Base-by-base conservation (phyloP, 768 basidiomycete species). In the Suillus luteus region DNA sequence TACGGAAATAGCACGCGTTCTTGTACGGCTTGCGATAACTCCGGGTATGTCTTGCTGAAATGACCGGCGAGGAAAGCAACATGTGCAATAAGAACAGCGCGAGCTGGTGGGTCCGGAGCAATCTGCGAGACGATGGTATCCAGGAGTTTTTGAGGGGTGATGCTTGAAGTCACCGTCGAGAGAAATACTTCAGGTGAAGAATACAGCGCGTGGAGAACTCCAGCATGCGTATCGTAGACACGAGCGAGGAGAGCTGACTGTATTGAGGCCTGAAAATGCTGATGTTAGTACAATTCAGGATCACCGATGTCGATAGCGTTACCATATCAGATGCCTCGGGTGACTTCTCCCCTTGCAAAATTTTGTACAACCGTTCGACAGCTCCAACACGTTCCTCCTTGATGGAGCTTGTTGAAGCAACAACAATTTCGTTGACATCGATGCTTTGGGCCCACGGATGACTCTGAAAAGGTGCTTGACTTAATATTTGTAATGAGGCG, bases 151-250 rank as follows among this genome's bases (percentile, higher is more conserved):
- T 67, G 68, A 41, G 74, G 68, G 9, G 70, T 65, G 5, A 59
- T 69, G 15, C 54, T 59, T 1, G 68, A 57, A 27, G 44, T 46
- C 0, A 71, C 55, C 1, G 77, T 72, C 1, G 85, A 80, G 3
- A 85, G 74, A 51, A 91, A 73, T 2, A 74, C 51, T 6, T 77
- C 71, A 0, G 86, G 79, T 1, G 81, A 75, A 2, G 78, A 78
- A 74, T 95, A 96, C 10, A 97, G 78, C 0, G 82, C 84, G 52
- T 88, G 81, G 14, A 95, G 73, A 33, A 97, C 90, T 2, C 76
- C 69, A 1, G 77, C 64, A 35, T 86, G 82, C 8, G 82, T 80
- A 68, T 96, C 95, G 58, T 87, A 82, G 4, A 93, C 76, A 2
- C 92, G 86, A 15, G 87, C 83, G 37, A 89, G 72, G 5, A 98